Evolutionary conservation across 352 stramenopile species (phyloP).

Genomic region (Phytophthora pseudosyringae): DNA sequence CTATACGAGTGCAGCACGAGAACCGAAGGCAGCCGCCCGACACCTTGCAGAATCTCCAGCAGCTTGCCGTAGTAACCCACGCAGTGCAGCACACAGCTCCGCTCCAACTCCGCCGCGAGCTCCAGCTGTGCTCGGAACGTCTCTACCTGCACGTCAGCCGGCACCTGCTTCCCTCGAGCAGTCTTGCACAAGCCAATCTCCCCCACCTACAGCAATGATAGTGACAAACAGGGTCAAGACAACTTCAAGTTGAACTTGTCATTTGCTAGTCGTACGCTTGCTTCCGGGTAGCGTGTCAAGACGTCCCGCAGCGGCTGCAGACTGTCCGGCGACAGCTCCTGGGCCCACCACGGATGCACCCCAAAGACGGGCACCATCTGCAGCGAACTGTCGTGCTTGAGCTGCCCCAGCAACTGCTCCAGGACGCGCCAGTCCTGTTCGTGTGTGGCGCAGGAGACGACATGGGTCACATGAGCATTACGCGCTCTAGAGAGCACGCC

Average conservation of each 20-base stretch:
- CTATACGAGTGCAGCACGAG: slow-evolving; percentile 79
- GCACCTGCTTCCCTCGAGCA: slow-evolving; percentile 52
- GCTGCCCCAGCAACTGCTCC: slow-evolving; percentile 45
- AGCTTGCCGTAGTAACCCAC: slow-evolving; percentile 76
- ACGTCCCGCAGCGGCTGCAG: slow-evolving; percentile 43
- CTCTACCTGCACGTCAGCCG: slow-evolving; percentile 48
- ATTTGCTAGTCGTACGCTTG: slow-evolving; percentile 49
- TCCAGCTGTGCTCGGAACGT: slow-evolving; percentile 60
- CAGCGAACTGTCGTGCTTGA: slow-evolving; percentile 4
- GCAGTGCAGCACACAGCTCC: slow-evolving; percentile 76
- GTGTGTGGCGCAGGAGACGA: slow-evolving; percentile 70
- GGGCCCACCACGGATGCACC: slow-evolving; percentile 80
- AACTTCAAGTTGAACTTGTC: slow-evolving; percentile 35
- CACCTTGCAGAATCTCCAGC: slow-evolving; percentile 52
- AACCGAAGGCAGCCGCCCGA: slow-evolving; percentile 43
- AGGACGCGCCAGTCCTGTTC: slow-evolving; percentile 65
- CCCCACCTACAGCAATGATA: slow-evolving; percentile 48
- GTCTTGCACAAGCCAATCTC: slow-evolving; percentile 87
- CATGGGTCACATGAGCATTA: slow-evolving; percentile 47
- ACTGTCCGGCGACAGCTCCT: slow-evolving; percentile 29
- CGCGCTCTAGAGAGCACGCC: slow-evolving; percentile 47
- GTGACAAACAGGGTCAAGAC: slow-evolving; percentile 15
- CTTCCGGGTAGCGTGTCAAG: slow-evolving; percentile 47
- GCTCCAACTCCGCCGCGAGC: slow-evolving; percentile 55
- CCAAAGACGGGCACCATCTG: slow-evolving; percentile 68